phyloP scores from a whole-genome alignment of 306 rosid species.

The Herpetospermum pedunculosum region DNA sequence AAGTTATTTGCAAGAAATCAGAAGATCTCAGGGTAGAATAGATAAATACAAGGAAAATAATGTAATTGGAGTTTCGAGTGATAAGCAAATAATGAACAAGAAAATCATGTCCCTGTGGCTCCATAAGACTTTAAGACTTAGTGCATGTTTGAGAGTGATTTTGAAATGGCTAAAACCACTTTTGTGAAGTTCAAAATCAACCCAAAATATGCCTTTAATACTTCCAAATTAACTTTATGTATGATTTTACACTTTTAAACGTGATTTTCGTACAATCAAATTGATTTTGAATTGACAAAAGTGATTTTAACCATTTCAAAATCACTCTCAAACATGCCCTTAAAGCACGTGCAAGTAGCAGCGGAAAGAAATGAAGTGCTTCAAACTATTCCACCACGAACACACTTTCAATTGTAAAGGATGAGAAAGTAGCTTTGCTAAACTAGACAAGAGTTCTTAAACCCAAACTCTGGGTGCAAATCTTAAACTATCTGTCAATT shows the following conservation, averaged over 20 bases:
- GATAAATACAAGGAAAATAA: not conserved
- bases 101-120: not conserved
- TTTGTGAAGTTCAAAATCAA: no score
- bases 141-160: no score
- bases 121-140: not conserved
- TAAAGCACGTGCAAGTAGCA: not conserved
- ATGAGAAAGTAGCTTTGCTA: not conserved
- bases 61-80: not conserved
- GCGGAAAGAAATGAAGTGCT: not conserved
- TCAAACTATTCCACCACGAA: not conserved
- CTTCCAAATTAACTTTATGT: no score
- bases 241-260: no score
- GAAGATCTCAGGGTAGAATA: slow-evolving; percentile 3
- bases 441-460: not conserved
- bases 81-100: not conserved
- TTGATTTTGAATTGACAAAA: no score
- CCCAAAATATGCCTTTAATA: no score
- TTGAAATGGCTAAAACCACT: no score
- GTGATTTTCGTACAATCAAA: no score
- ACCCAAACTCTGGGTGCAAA: not conserved
- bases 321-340: no score
- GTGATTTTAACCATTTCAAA: no score
- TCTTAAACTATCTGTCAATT: not conserved
- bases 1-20: slow-evolving; percentile 21
- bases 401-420: not conserved